Evolutionary conservation across 106 monocot genomes (phyloP), one percentile per base, ranked within the genome.

Genomic region (Acanthochlamys bracteata): DNA sequence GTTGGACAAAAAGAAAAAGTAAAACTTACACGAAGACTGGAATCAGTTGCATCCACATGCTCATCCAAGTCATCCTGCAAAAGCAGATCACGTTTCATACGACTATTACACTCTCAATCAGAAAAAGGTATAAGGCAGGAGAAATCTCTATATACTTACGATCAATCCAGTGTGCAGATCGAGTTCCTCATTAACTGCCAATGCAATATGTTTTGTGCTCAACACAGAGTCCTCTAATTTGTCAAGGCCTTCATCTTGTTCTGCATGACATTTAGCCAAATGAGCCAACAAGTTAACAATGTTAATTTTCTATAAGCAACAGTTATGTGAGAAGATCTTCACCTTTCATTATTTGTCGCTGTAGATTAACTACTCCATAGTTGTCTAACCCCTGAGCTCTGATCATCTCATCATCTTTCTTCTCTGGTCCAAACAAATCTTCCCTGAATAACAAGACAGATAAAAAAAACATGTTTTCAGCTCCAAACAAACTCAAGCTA

Each of bases 151-250:
- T 1, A 41, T 51, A 55, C 83, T 55, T 80, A 94, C 94, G 60
- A 94, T 86, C 19, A 94, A 73, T 71, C 86, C 89, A 17, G 84
- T 84, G 19, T 94, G 94, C 65, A 94, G 68, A 66, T 81, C 73
- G 73, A 94, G 64, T 68, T 94, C 94, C 68, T 86, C 94, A 20
- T 89, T 89, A 49, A 94, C 81, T 19, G 94, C 77, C 67, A 94
- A 77, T 45, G 94, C 89, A 56, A 94, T 84, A 78, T 94, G 89
- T 43, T 94, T 94, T 53, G 94, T 94, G 68, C 82, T 94, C 20
- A 75, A n/a, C 20, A 94, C 89, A 9, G 86, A 86, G 27, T 86
- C 79, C 66, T 94, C 89, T 63, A 94, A 77, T 57, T 77, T 81
- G 39, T 82, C 89, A 59, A 94, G 81, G 25, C 82, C 89, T 65